Conservation (phyloP, 257 asterid species). For the Scutellaria minor region DNA sequence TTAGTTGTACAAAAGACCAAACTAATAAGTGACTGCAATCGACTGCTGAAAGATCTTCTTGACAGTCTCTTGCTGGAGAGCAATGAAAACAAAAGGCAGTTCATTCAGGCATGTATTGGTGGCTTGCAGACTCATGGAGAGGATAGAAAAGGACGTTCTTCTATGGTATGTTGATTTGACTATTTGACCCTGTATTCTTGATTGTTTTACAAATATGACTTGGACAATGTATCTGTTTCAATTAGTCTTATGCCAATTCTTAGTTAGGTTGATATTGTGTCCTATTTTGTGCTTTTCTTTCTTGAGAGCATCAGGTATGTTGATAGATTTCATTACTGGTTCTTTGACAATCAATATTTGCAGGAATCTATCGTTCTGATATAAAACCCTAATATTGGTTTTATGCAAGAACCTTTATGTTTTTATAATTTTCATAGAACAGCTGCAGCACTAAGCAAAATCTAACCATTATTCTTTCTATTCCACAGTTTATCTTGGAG, state of each 20-base stretch:
- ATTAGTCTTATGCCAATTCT: constrained; percentile 4
- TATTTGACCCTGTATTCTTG: not conserved
- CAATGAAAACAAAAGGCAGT: constrained; percentile 87
- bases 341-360: constrained; percentile 9
- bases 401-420: constrained; percentile 1
- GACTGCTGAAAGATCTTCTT: constrained; percentile 89
- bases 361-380: constrained; percentile 10
- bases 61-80: constrained; percentile 96
- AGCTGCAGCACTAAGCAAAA: constrained; percentile 19
- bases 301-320: constrained; percentile 19
- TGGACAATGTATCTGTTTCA: constrained; percentile 3
- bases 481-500: constrained; percentile 91
- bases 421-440: constrained; percentile 5
- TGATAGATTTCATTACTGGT: constrained; percentile 4
- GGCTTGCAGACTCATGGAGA: constrained; percentile 93
- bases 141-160: constrained; percentile 82
- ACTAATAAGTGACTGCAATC: constrained; percentile 89
- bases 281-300: constrained; percentile 12
- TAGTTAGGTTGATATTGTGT: constrained; percentile 24
- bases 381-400: constrained; percentile 9
- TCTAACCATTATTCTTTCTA: constrained; percentile 14
- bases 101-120: constrained; percentile 93
- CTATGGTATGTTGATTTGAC: constrained; percentile 68
- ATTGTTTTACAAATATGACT: not conserved
- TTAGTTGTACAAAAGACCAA: constrained; percentile 95